A percentile compares a stretch with the other conserved stretches of the same genome.
phyloP scores from a whole-genome alignment of 1,284 basidiomycete species.

The Rugosomyces carneus region DNA sequence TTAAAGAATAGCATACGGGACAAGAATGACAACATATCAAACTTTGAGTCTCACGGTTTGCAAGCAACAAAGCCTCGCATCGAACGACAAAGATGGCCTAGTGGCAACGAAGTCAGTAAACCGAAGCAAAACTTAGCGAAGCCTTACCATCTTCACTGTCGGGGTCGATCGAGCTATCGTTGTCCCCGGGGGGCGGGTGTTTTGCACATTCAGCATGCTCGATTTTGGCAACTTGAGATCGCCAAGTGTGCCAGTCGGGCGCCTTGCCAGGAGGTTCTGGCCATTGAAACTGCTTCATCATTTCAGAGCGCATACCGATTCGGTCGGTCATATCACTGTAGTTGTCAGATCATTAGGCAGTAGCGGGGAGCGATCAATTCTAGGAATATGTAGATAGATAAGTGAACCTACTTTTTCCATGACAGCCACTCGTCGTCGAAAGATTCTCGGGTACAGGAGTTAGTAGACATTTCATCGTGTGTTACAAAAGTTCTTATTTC shows the following conservation, averaged over 20 bases:
- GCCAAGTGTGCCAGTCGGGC: slow-evolving; percentile 43
- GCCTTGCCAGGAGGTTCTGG: slow-evolving; percentile 39
- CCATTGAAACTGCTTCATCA: slow-evolving; percentile 49
- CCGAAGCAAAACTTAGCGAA: not conserved
- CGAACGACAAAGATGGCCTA: slow-evolving; percentile 34
- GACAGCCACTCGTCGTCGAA: slow-evolving; percentile 63
- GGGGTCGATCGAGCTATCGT: not conserved
- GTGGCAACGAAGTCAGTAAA: not conserved
- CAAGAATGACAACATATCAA: not conserved
- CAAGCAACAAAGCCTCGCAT: slow-evolving; percentile 38
- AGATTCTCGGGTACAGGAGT: slow-evolving; percentile 38
- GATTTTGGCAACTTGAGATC: slow-evolving; percentile 10
- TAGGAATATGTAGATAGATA: not conserved
- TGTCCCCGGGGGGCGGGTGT: not conserved
- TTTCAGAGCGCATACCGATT: slow-evolving; percentile 49
- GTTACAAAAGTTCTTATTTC: slow-evolving; percentile 31
- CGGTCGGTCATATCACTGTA: slow-evolving; percentile 71
- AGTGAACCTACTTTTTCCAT: slow-evolving; percentile 55
- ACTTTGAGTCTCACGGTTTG: slow-evolving; percentile 21
- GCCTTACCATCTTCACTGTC: not conserved
- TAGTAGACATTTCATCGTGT: slow-evolving; percentile 22
- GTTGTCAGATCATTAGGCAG: not conserved
- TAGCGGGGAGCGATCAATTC: not conserved
- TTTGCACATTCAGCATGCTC: not conserved
- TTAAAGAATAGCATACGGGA: not conserved